Conservation (phyloP, 106 monocot genomes). For the Narthecium ossifragum region DNA sequence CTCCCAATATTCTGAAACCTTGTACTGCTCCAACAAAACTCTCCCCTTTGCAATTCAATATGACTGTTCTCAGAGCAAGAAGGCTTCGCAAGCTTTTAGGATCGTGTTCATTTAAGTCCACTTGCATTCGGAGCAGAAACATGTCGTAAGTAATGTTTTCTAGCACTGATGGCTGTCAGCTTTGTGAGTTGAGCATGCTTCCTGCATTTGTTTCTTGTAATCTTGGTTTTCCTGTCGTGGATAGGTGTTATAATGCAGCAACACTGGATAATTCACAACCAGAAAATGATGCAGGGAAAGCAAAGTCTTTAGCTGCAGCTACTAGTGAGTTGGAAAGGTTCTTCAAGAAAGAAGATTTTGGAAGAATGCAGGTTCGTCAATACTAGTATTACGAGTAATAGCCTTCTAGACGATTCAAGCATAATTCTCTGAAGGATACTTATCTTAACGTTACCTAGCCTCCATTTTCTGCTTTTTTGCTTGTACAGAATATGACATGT, state of each 20-base stretch:
- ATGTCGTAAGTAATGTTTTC: too few relatives aligned
- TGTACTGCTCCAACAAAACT: slow-evolving; percentile 21
- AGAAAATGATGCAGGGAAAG: slow-evolving; percentile 61
- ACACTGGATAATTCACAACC: slow-evolving; percentile 53
- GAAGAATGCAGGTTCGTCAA: slow-evolving; percentile 74
- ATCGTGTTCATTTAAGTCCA: slow-evolving; percentile 7
- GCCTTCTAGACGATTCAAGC: too few relatives aligned
- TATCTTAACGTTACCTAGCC: too few relatives aligned
- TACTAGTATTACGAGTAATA: too few relatives aligned
- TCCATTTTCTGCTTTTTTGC: too few relatives aligned
- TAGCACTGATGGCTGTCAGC: too few relatives aligned
- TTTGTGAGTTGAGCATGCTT: too few relatives aligned
- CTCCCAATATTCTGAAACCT: slow-evolving; percentile 20
- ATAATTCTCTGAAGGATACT: too few relatives aligned
- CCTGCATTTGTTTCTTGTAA: too few relatives aligned
- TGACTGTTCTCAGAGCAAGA: slow-evolving; percentile 55
- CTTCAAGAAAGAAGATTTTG: slow-evolving; percentile 94
- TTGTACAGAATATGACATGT: too few relatives aligned
- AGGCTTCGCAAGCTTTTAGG: slow-evolving; percentile 37
- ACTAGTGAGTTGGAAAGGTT: slow-evolving; percentile 75
- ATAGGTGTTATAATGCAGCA: slow-evolving; percentile 76
- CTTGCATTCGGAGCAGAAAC: too few relatives aligned
- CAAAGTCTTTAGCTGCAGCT: slow-evolving; percentile 62
- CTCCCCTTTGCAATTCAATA: slow-evolving; percentile 50
- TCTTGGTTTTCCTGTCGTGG: too few relatives aligned